Percentiles rank a stretch among this genome's conserved stretches.
Conservation (phyloP, 305 asterid genomes). For the Fraxinus xanthoxyloides region DNA sequence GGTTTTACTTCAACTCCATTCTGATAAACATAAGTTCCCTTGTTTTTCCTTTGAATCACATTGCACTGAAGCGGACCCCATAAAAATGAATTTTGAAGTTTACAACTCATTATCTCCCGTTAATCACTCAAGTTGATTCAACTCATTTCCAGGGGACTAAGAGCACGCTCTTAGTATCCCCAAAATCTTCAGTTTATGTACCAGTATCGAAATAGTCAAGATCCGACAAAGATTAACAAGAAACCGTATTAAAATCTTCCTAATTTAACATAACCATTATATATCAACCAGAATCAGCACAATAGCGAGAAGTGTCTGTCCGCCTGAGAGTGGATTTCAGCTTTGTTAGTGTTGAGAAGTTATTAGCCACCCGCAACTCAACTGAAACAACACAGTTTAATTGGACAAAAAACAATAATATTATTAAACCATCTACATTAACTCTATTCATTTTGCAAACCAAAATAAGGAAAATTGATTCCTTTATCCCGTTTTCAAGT, state of each 20-base stretch:
- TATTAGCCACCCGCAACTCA: background rate
- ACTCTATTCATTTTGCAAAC: background rate
- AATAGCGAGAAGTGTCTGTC: background rate
- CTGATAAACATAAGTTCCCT: conserved; percentile 25
- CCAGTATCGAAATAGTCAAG: conserved; percentile 25
- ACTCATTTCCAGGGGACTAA: conserved; percentile 81
- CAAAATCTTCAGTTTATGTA: conserved; percentile 24
- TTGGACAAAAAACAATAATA: background rate
- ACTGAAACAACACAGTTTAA: background rate
- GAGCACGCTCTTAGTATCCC: conserved; percentile 94
- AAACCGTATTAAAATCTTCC: conserved; percentile 9
- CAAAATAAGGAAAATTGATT: background rate
- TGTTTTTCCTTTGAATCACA: conserved; percentile 36
- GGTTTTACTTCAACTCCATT: conserved; percentile 35
- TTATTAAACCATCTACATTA: background rate
- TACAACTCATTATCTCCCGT: conserved; percentile 49
- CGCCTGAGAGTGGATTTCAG: background rate
- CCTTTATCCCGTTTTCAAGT: background rate
- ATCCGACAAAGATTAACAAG: conserved; percentile 27
- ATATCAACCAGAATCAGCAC: background rate
- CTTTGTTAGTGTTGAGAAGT: background rate
- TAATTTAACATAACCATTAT: conserved; percentile 9
- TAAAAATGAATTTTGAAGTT: conserved; percentile 54
- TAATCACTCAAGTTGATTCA: conserved; percentile 25
- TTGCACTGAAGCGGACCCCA: conserved; percentile 59